Evolutionary conservation across 371 early-diverging fungal species (phyloP), one percentile per base, ranked within the genome.

Genomic region (Lichtheimia hyalospora): DNA sequence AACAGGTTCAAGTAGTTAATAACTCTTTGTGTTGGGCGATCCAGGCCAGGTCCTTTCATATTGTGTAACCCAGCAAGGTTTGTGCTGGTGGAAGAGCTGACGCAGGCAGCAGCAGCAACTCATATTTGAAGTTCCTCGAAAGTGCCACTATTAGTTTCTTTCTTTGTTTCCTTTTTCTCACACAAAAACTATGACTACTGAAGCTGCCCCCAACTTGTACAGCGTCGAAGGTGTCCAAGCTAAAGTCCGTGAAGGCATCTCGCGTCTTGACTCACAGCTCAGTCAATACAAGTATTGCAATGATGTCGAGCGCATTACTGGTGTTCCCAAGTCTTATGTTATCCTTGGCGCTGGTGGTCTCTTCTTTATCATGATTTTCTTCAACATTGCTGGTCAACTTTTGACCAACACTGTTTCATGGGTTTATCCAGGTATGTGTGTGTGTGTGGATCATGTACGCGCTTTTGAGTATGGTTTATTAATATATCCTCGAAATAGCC

Each of bases 341-440:
- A 89, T 79, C 24, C 62, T 81, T 18, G 94, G 91, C 10, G 68
- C 76, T 39, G 85, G 77, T 25, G 63, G 65, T 3, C 63, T 93
- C 25, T 43, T 85, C 43, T 63, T 86, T 53, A 43, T 92, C 23
- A 81, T 96, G 69, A 87, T 96, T 66, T 90, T 95, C 70, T 91
- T 97, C 71, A 94, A 97, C 75, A 63, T 94, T 60, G 94, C 89
- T 51, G 93, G 89, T 27, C 73, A 83, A 51, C 74, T 93, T n/a
- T 68, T 92, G 51, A 92, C 93, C 57, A 92, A 91, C 77, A 58
- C 89, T 60, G 73, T 95, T 25, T 95, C 96, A 8, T 96, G 92
- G 82, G 81, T 87, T 18, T 96, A 95, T 79, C 95, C 97, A 54
- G 81, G 80, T 81, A 78, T 46, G 46, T 46, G 10, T 10, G 0